phyloP scores from a whole-genome alignment of 805 yeast genomes.

The Kregervanrija fluxuum region DNA sequence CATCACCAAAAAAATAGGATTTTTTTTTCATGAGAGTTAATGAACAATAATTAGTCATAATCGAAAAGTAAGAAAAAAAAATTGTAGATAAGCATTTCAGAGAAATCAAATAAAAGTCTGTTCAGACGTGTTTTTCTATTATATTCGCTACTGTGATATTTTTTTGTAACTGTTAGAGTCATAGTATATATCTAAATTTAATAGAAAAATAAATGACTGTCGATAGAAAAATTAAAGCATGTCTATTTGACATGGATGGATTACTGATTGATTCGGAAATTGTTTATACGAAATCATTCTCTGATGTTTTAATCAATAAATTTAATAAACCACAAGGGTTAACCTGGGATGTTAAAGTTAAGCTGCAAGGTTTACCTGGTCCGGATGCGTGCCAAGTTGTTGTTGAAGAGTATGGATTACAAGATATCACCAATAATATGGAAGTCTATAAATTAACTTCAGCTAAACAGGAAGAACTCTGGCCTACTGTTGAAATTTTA shows the following conservation, averaged over 20 bases:
- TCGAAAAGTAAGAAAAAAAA: too few relatives aligned
- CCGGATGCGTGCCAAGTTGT: constrained; percentile 56
- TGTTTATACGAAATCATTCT: constrained; percentile 70
- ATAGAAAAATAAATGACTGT: not conserved
- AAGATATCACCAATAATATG: constrained; percentile 47
- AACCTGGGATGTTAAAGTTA: constrained; percentile 82
- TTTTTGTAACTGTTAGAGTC: too few relatives aligned
- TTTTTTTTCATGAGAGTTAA: too few relatives aligned
- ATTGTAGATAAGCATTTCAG: too few relatives aligned
- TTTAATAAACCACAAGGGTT: constrained; percentile 56
- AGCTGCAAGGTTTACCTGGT: constrained; percentile 87
- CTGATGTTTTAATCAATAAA: constrained; percentile 47
- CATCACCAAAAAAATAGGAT: too few relatives aligned
- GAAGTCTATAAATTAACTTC: constrained; percentile 48
- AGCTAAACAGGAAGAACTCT: constrained; percentile 43
- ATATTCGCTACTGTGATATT: too few relatives aligned
- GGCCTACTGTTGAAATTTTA: constrained; percentile 59
- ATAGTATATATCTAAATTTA: too few relatives aligned
- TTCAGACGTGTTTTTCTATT: too few relatives aligned
- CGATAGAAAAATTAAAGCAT: constrained; percentile 16
- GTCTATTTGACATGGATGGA: constrained; percentile 79
- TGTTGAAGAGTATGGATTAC: constrained; percentile 60
- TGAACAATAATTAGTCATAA: too few relatives aligned
- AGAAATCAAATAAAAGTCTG: too few relatives aligned
- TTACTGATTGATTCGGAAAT: constrained; percentile 86